phyloP scores from a whole-genome alignment of 192 early-diverging fungal genomes.

The Umbelopsis vinacea region DNA sequence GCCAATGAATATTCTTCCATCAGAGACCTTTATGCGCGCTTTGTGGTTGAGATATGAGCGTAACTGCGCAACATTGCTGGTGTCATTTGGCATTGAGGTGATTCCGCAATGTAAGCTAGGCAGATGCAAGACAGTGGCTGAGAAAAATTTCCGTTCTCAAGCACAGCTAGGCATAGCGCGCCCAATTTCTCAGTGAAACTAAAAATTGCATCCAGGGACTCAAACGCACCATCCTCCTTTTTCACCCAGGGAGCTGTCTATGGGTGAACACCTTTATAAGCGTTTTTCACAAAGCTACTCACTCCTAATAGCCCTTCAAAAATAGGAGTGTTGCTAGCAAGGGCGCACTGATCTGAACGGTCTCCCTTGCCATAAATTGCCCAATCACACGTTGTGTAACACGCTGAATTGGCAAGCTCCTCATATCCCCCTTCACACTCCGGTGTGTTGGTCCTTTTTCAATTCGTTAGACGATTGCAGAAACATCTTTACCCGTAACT shows the following conservation, averaged over 20 bases:
- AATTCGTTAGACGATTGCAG: constrained; percentile 18
- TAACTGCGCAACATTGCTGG: constrained; percentile 49
- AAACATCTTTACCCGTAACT: constrained; percentile 18
- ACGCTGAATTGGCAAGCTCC: constrained; percentile 22
- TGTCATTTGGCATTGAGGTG: constrained; percentile 29
- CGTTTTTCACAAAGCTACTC: neutral
- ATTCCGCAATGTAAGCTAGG: neutral
- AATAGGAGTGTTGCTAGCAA: neutral
- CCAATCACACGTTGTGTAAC: neutral
- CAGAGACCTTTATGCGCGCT: constrained; percentile 60
- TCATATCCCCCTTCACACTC: constrained; percentile 21
- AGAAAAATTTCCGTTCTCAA: too few species aligned
- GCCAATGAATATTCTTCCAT: constrained; percentile 71
- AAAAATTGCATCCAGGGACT: neutral
- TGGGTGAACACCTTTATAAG: neutral
- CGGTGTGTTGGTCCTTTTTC: constrained; percentile 7
- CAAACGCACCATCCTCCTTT: neutral
- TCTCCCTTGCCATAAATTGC: neutral
- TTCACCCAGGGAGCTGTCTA: neutral
- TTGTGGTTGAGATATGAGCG: constrained; percentile 56
- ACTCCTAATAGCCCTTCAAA: constrained; percentile 6
- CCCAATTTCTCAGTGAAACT: too few species aligned
- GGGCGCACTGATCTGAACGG: neutral
- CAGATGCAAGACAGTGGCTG: too few species aligned
- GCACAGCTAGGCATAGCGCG: too few species aligned